Conservation (phyloP, 2,329 filamentous ascomycete species). For the Cercospora zeae-maydis region DNA sequence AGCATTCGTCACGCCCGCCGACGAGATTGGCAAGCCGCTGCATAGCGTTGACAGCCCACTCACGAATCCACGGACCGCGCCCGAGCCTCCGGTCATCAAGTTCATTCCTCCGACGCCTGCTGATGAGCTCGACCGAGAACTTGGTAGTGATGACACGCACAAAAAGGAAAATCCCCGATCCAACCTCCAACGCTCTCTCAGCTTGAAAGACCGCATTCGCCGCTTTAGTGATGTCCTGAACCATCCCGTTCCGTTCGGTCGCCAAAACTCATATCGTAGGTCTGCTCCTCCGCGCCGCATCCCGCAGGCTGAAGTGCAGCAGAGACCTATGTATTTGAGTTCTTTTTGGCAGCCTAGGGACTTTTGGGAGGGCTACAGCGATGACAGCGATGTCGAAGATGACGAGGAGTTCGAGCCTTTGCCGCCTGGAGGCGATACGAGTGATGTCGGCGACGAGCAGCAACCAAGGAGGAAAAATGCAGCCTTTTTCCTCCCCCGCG, state of each 20-base stretch:
- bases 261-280: slow-evolving; percentile 23
- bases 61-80: slow-evolving; percentile 56
- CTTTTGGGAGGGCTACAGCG: slow-evolving; percentile 59
- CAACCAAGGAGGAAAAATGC: slow-evolving; percentile 2
- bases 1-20: slow-evolving; percentile 20
- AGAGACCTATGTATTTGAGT: slow-evolving; percentile 45
- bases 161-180: slow-evolving; percentile 4
- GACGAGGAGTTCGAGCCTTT: slow-evolving; percentile 37
- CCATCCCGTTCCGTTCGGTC: slow-evolving; percentile 39
- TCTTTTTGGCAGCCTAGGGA: slow-evolving; percentile 61
- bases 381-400: slow-evolving; percentile 37
- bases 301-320: slow-evolving; percentile 9
- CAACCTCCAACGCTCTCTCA: slow-evolving; percentile 35
- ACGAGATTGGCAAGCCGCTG: slow-evolving; percentile 15
- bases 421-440: slow-evolving; percentile 47
- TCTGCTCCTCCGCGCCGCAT: slow-evolving; percentile 25
- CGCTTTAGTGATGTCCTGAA: slow-evolving; percentile 47
- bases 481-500: slow-evolving; percentile 27
- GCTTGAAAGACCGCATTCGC: slow-evolving; percentile 44
- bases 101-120: slow-evolving; percentile 54
- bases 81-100: slow-evolving; percentile 54
- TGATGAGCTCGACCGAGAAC: slow-evolving; percentile 45
- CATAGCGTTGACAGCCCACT: slow-evolving; percentile 53
- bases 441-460: slow-evolving; percentile 34
- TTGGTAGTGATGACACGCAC: slow-evolving; percentile 20